Conservation (phyloP, 331 rosid species). For the Acacia concinna region DNA sequence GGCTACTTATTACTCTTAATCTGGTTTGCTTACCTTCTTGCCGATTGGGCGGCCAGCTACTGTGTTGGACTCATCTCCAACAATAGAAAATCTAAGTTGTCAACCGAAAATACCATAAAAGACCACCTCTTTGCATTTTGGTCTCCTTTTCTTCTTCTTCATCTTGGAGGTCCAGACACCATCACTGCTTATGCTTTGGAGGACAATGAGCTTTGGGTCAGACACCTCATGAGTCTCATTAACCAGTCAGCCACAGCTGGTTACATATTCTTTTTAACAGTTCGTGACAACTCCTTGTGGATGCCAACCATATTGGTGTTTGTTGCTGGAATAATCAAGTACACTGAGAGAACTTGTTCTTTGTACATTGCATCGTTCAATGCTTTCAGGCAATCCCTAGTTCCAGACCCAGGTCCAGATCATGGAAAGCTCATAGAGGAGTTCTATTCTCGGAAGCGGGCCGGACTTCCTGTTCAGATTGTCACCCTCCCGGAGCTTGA, state of each 20-base stretch:
- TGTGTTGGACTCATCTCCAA: slow-evolving; percentile 34
- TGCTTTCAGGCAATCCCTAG: background rate
- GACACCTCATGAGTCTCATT: background rate
- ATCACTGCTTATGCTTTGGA: slow-evolving; percentile 10
- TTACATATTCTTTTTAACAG: background rate
- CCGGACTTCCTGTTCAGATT: slow-evolving; percentile 22
- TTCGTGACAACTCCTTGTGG: background rate
- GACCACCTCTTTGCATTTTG: slow-evolving; percentile 38
- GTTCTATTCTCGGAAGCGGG: background rate
- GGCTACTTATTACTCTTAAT: background rate
- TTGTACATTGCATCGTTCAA: background rate
- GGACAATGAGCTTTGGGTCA: slow-evolving; percentile 18
- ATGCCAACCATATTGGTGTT: background rate
- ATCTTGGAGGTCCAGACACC: slow-evolving; percentile 8
- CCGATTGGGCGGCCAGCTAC: slow-evolving; percentile 9
- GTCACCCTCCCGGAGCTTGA: background rate
- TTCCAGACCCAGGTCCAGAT: background rate
- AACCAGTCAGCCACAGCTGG: background rate
- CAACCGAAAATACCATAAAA: background rate
- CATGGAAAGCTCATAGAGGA: slow-evolving; percentile 32
- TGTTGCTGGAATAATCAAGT: slow-evolving; percentile 8
- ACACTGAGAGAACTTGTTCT: background rate
- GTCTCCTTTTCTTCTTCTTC: slow-evolving; percentile 50
- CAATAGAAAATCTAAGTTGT: background rate
- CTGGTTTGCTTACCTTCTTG: background rate